These are phyloP conservation scores for Amanita exitialis DNA, from an alignment of 768 basidiomycete species.

Conservation along the genomic window DNA sequence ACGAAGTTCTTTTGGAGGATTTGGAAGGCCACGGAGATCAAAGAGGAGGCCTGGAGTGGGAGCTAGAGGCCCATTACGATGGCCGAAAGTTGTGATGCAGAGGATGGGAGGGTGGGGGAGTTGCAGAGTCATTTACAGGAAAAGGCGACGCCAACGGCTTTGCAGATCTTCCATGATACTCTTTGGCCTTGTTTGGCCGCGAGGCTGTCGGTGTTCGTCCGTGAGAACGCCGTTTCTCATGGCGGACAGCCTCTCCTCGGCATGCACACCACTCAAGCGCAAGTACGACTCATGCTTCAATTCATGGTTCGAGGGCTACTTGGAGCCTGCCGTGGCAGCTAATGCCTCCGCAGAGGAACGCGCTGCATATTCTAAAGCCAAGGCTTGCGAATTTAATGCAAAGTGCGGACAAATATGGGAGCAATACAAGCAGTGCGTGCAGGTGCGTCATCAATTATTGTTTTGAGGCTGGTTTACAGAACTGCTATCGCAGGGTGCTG, in stretches of 20 bases:
- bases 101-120: background rate
- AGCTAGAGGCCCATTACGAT: background rate
- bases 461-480: background rate
- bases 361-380: constrained; percentile 55
- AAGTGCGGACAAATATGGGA: constrained; percentile 82
- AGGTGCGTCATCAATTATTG: constrained; percentile 38
- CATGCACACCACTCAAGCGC: constrained; percentile 86
- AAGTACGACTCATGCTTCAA: constrained; percentile 95
- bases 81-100: constrained; percentile 2
- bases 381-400: constrained; percentile 80
- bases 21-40: constrained; percentile 3
- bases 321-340: constrained; percentile 63
- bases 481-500: constrained; percentile 47
- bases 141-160: too few species aligned
- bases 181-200: background rate
- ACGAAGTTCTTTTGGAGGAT: constrained; percentile 5
- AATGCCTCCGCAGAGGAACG: constrained; percentile 32
- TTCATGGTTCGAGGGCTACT: constrained; percentile 95
- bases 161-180: background rate
- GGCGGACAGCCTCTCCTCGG: constrained; percentile 71
- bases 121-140: background rate
- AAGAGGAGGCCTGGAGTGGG: background rate
- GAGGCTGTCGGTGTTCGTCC: too few species aligned
- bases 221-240: constrained; percentile 23
- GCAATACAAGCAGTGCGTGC: constrained; percentile 71